Evolutionary conservation across 2,329 filamentous ascomycete genomes (phyloP), one percentile per base, ranked within the genome.

Genomic region (Paecilomyces niveus): DNA sequence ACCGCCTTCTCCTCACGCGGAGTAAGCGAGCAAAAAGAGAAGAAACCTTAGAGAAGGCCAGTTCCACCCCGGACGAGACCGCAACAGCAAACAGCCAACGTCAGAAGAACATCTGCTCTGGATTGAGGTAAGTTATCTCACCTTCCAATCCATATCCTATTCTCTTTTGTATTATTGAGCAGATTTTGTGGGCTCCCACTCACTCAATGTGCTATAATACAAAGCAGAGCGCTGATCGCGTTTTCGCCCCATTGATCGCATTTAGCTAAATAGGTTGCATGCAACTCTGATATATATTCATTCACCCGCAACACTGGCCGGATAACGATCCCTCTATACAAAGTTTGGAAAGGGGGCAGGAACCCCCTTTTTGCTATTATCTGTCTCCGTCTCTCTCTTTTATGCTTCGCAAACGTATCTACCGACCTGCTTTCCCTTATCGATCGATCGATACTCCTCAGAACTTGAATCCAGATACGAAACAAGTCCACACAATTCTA

Each of bases 321-420:
- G 32, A 33, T 13, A 39, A n/a, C 35, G 35, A 39, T 39, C 35
- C 35, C 35, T 39, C 35, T n/a, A n/a, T n/a, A n/a, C 7, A 29
- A 5, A 29, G 26, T n/a, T 15, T n/a, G 35, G n/a, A 39, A 39
- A n/a, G 35, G n/a, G 35, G 35, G 35, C 35, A 39, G 35, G 35
- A 39, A 39, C 35, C 35, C n/a, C 35, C 15, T 39, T n/a, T 39
- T 6, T n/a, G 2, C 35, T 18, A 39, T n/a, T n/a, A n/a, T 39
- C 35, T 59, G 66, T 26, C 63, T 64, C 61, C 59, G 67, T 52
- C 61, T 64, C 55, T 61, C 63, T 59, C 35, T 39, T 15, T 39
- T 15, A n/a, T n/a, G 35, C 15, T 13, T n/a, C 26, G 26, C 26
- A 5, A 29, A 29, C 26, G 2, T 29, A 7, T 4, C 7, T 5